Evolutionary conservation across 306 rosid species (phyloP).

Genomic region (Pterocarpus santalinus): DNA sequence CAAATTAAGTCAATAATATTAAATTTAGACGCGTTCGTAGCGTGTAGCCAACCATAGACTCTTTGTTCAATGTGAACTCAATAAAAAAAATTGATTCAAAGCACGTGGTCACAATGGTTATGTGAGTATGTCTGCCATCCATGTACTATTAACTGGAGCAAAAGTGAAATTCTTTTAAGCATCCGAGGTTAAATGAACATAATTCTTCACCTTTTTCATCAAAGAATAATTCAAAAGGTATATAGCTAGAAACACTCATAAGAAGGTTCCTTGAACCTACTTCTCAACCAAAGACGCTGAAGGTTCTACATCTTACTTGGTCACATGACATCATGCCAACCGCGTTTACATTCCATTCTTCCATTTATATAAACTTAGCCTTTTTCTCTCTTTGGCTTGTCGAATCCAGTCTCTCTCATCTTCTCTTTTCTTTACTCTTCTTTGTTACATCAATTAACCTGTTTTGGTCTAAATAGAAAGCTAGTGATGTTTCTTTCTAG

Average conservation of each 20-base stretch:
- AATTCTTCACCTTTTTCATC: constrained; percentile 16
- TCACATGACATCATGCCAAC: constrained; percentile 30
- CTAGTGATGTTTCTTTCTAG: constrained; percentile 47
- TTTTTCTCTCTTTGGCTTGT: constrained; percentile 9
- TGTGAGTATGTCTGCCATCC: constrained; percentile 14
- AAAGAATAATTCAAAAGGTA: constrained; percentile 24
- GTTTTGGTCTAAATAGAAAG: constrained; percentile 12
- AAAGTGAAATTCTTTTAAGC: constrained; percentile 36
- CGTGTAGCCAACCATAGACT: constrained; percentile 36
- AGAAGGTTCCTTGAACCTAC: constrained; percentile 53
- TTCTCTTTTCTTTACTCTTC: neutral
- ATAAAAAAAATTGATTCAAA: constrained; percentile 33
- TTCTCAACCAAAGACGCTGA: constrained; percentile 26
- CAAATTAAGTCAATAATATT: neutral
- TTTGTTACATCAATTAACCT: constrained; percentile 1
- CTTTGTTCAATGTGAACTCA: neutral
- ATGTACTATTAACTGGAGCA: constrained; percentile 10
- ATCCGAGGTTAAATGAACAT: constrained; percentile 33
- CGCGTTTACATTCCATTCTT: constrained; percentile 56
- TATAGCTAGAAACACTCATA: constrained; percentile 3
- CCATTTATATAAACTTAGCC: constrained; percentile 34
- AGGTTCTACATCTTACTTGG: neutral
- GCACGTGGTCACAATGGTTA: constrained; percentile 58
- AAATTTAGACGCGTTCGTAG: constrained; percentile 18
- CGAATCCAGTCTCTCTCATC: constrained; percentile 16